Base-by-base conservation (phyloP, 2,329 filamentous ascomycete species). In the Coniochaeta sp. region DNA sequence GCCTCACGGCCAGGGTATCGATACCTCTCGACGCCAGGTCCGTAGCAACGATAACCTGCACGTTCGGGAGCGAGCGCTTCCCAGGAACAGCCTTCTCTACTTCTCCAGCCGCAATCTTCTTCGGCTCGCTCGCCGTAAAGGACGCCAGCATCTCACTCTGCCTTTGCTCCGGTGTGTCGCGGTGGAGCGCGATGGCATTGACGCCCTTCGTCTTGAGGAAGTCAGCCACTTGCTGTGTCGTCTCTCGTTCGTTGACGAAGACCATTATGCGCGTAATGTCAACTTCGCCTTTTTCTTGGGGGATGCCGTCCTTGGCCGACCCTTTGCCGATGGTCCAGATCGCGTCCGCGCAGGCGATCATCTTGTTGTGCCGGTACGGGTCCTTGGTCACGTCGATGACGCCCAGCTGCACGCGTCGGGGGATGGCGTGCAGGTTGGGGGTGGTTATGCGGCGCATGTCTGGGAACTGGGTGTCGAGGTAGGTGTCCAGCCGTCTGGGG, bases 181-280 rank as follows among this genome's bases (percentile, higher is more conserved):
- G 84, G 68, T 91, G 91, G 60, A 99, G 81, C 0, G 93, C 90
- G 16, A 90, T 79, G 6, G 93, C 93, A 66, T 96, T 89, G 67
- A 99, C 92, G 60, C 93, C 93, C 77, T 97, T 97, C 58, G 84
- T 84, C 14, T 79, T 77, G 0, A 99, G 85, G 71, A 90, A 99
- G 1, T 87, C 77, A 14, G 93, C 88, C 0, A 99, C 81, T 69
- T 93, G 86, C 61, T 89, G 83, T 0, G 93, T 91, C 70, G 90
- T 91, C 70, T 96, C 92, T 38, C 95, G 89, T 79, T 98, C 92
- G 73, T 98, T 98, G 72, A 98, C 93, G 69, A 98, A 98, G 3
- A 98, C 92, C 61, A 98, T 85, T 68, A 99, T 89, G 63, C 91
- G 89, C 72, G 95, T 95, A 26, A 90, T 81, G 61, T 89, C 86